These are phyloP conservation scores for Nitzschia palea DNA, from an alignment of 108 stramenopile genomes.

Conservation along the genomic window DNA sequence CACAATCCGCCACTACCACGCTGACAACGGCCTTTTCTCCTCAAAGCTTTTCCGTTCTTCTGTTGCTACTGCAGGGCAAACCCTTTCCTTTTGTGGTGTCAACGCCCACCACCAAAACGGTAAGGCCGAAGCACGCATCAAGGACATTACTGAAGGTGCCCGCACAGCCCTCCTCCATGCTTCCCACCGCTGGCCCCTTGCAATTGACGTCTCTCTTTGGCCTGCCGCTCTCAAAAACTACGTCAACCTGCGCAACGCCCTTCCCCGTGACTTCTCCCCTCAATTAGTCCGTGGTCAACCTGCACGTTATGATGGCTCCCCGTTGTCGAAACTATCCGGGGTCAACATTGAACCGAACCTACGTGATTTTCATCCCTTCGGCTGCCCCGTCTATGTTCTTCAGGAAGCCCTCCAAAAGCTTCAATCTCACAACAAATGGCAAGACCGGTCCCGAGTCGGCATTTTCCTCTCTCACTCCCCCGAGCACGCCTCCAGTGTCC, in stretches of 20 bases:
- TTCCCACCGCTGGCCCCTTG: conserved; percentile 40
- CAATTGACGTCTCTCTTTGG: conserved; percentile 28
- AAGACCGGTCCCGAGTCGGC: conserved; percentile 27
- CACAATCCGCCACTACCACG: conserved; percentile 41
- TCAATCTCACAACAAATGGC: conserved; percentile 32
- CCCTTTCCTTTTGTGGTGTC: conserved; percentile 36
- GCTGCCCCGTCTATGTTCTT: conserved; percentile 25
- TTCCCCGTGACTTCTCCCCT: not conserved
- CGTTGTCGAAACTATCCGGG: too few species aligned
- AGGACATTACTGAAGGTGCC: conserved; percentile 28
- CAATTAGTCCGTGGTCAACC: not conserved
- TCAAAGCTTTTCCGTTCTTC: conserved; percentile 9
- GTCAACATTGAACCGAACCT: too few species aligned
- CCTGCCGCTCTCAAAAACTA: conserved; percentile 25
- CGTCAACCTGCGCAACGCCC: not conserved
- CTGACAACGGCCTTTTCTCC: conserved; percentile 44
- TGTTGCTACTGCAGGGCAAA: conserved; percentile 12
- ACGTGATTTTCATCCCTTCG: too few species aligned
- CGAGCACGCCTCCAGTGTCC: conserved; percentile 28
- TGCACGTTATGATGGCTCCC: not conserved
- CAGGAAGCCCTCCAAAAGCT: conserved; percentile 9
- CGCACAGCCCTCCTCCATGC: conserved; percentile 36
- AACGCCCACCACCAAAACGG: conserved; percentile 59
- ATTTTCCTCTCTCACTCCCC: conserved; percentile 39
- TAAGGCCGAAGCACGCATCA: conserved; percentile 39